A percentile compares a stretch with the other conserved stretches of the same genome.
These are phyloP conservation scores for Rhodotorula sp. DNA, from an alignment of 1,284 basidiomycete genomes.

Conservation along the genomic window DNA sequence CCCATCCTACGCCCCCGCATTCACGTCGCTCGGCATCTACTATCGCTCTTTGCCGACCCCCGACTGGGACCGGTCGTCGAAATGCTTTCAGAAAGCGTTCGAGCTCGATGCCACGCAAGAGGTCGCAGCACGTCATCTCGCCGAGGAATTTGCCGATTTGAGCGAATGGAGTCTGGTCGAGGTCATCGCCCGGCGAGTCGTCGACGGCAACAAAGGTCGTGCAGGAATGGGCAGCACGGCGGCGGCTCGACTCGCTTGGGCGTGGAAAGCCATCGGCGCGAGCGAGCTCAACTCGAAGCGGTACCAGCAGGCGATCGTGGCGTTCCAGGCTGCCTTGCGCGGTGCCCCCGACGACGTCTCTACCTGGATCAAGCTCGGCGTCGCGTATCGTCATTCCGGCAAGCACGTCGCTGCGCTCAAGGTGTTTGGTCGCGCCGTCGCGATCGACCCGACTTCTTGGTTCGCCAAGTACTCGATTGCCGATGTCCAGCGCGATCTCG, in stretches of 20 bases:
- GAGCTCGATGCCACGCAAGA: conserved; percentile 88
- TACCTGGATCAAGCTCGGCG: conserved; percentile 86
- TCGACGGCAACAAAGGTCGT: conserved; percentile 62
- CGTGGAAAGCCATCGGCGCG: conserved; percentile 94
- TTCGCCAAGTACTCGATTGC: conserved; percentile 79
- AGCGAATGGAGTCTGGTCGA: conserved; percentile 95
- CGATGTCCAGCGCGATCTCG: conserved; percentile 77
- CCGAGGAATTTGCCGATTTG: conserved; percentile 86
- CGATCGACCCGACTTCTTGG: conserved; percentile 73
- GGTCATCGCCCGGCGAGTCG: conserved; percentile 82
- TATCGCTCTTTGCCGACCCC: conserved; percentile 71
- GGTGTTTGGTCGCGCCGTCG: conserved; percentile 71
- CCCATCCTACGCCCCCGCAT: conserved; percentile 79
- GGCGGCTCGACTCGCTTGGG: conserved; percentile 82
- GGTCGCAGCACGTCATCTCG: conserved; percentile 77
- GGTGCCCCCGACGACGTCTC: conserved; percentile 72
- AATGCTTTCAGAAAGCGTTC: conserved; percentile 98
- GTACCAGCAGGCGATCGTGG: conserved; percentile 73
- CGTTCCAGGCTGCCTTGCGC: conserved; percentile 83
- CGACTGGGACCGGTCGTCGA: conserved; percentile 80
- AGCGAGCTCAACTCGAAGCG: conserved; percentile 80
- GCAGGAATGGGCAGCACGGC: conserved; percentile 48
- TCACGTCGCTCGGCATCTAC: conserved; percentile 89
- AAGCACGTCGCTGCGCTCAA: conserved; percentile 87
- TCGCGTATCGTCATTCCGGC: conserved; percentile 84